phyloP scores from a whole-genome alignment of 495 filamentous ascomycete genomes.

The Aspergillus nanangensis region DNA sequence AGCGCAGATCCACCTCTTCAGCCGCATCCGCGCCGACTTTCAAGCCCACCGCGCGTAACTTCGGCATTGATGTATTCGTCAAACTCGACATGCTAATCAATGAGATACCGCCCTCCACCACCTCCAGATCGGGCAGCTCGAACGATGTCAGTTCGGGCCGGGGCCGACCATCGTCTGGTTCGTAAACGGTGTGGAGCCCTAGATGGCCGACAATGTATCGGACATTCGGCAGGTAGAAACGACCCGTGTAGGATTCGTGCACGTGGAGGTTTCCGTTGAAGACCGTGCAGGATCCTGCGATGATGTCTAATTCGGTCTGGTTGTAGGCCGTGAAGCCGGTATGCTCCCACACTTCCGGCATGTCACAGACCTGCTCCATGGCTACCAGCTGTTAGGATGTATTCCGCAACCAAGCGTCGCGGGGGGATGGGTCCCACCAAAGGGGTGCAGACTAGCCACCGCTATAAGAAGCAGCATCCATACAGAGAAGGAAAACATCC shows the following conservation, averaged over 20 bases:
- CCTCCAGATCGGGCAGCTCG: not conserved
- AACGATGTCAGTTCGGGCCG: not conserved
- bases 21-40: not conserved
- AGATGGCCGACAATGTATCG: not conserved
- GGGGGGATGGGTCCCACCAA: not conserved
- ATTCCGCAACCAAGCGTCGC: not conserved
- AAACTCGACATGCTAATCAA: not conserved
- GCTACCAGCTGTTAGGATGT: not conserved
- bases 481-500: not conserved
- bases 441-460: not conserved
- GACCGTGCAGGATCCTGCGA: not conserved
- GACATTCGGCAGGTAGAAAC: conserved; percentile 1
- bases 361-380: not conserved
- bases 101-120: not conserved
- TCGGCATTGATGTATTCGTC: not conserved
- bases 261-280: not conserved
- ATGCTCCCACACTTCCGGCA: not conserved
- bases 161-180: not conserved
- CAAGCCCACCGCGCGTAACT: not conserved
- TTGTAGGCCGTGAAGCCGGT: not conserved
- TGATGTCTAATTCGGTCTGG: not conserved
- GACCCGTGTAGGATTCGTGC: not conserved
- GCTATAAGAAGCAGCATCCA: conserved; percentile 1
- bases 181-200: not conserved
- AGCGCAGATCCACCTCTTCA: not conserved